Evolutionary conservation across 73 alveolate species (phyloP), one percentile per base, ranked within the genome.

Genomic region (Paramecium sexaurelia): DNA sequence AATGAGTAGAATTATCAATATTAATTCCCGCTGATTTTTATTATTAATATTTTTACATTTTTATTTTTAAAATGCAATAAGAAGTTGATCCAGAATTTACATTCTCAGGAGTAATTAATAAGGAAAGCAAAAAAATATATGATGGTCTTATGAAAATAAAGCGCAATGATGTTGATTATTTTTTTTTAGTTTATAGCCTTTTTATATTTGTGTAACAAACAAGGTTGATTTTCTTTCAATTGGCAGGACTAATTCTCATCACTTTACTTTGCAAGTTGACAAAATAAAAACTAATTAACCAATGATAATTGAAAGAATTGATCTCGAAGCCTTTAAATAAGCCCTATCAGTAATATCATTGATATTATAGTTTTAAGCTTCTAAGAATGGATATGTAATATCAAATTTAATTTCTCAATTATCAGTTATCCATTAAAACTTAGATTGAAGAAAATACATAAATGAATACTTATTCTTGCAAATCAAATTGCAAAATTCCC

Each of bases 241-340:
- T 8, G 90, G 90, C 17, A 78, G 73, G 17, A 41, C 90, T 5
- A 40, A 78, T 78, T 29, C 71, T 45, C 90, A 78, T 78, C 90
- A 78, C 26, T 78, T 78, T 26, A 40, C 75, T 17, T 26, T 78
- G 7, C 4, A 20, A 78, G 68, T 39, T 3, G 75, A 37, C 7
- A 41, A 40, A 78, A 41, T 39, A 20, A 78, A 20, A 37, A 20
- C 73, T 8, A 36, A 33, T 39, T 41, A 41, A 24, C 36, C 33
- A 0, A 22, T 78, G 33, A 45, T 78, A 1, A 45, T 78, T 3
- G 43, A 41, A 61, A 78, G 55, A 78, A 45, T 78, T 1, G 90
- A 78, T 78, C 29, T 78, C 2, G 90, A 78, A 24, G 68, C 68
- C 17, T 78, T 78, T 45, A 78, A 78, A 78, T 78, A 78, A 24